Conservation (phyloP, 768 basidiomycete genomes). For the Pholiota conissans region DNA sequence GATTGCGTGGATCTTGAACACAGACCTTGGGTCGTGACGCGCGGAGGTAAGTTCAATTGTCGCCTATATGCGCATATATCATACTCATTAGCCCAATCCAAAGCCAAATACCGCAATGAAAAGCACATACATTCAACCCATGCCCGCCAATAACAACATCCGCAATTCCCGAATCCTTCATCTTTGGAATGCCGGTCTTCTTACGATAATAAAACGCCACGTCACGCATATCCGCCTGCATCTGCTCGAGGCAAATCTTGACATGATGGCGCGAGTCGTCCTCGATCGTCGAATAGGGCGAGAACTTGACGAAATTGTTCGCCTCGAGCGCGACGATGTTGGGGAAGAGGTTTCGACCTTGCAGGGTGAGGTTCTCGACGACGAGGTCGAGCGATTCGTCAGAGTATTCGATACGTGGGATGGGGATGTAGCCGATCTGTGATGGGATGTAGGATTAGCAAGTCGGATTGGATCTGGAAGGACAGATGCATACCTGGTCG, state of each 20-base stretch:
- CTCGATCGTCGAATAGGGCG: slow-evolving; percentile 61
- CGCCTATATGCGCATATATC: too few relatives aligned
- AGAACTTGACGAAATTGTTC: slow-evolving; percentile 83
- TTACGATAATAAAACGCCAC: slow-evolving; percentile 89
- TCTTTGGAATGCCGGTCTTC: slow-evolving; percentile 81
- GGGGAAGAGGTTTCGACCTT: slow-evolving; percentile 88
- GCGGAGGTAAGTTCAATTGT: slow-evolving; percentile 62
- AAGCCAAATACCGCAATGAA: not conserved
- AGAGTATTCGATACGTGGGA: slow-evolving; percentile 93
- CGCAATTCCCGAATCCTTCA: slow-evolving; percentile 81
- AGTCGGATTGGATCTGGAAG: not conserved
- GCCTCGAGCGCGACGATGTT: slow-evolving; percentile 73
- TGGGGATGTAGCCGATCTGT: slow-evolving; percentile 79
- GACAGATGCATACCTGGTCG: slow-evolving; percentile 54
- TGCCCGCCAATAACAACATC: slow-evolving; percentile 84
- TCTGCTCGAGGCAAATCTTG: slow-evolving; percentile 74
- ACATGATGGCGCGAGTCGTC: slow-evolving; percentile 74
- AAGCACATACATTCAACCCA: slow-evolving; percentile 63
- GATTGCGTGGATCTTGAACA: slow-evolving; percentile 73
- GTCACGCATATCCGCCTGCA: slow-evolving; percentile 93
- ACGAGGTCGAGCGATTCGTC: slow-evolving; percentile 86
- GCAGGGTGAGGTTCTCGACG: slow-evolving; percentile 89
- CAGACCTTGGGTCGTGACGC: slow-evolving; percentile 62
- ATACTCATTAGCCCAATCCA: too few relatives aligned
- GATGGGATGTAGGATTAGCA: not conserved